These are phyloP conservation scores for Microcyclosporella mali DNA, from an alignment of 2,329 filamentous ascomycete species.

Conservation along the genomic window DNA sequence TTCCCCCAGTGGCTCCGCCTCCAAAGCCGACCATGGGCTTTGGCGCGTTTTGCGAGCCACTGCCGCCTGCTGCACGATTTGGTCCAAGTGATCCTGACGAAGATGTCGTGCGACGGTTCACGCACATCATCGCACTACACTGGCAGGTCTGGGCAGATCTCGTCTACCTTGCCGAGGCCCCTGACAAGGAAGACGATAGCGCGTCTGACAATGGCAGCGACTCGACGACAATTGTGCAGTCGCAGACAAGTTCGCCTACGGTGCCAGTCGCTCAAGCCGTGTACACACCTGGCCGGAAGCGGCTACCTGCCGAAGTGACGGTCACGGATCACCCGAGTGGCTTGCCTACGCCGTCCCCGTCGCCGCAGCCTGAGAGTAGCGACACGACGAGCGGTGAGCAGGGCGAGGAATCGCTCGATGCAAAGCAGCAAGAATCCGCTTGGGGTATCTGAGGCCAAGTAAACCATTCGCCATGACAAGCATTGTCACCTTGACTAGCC, in stretches of 20 bases:
- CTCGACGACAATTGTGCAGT: conserved; percentile 15
- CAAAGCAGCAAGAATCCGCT: conserved; percentile 5
- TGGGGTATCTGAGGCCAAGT: conserved; percentile 2
- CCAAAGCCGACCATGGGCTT: conserved; percentile 19
- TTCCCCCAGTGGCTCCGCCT: conserved; percentile 18
- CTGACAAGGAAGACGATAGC: conserved; percentile 17
- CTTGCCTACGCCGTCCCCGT: conserved; percentile 18
- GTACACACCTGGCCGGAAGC: conserved; percentile 26
- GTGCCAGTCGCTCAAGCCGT: conserved; percentile 27
- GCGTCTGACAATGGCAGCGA: conserved; percentile 18
- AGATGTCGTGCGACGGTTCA: conserved; percentile 69
- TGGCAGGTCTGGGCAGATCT: conserved; percentile 83
- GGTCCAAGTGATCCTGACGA: conserved; percentile 25
- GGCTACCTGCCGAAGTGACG: conserved; percentile 26
- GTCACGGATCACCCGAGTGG: conserved; percentile 23
- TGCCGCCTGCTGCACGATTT: conserved; percentile 2
- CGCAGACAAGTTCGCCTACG: conserved; percentile 18
- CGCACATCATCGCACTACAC: conserved; percentile 78
- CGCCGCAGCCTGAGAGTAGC: conserved; percentile 5
- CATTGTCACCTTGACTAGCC: conserved; percentile 1
- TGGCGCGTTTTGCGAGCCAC: conserved; percentile 25
- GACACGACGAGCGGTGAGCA: background rate
- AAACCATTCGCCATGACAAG: background rate
- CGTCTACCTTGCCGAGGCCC: conserved; percentile 49
- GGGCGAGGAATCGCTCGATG: conserved; percentile 1